These are phyloP conservation scores for Fusarium sp. DNA, from an alignment of 2,329 filamentous ascomycete species.

Conservation along the genomic window DNA sequence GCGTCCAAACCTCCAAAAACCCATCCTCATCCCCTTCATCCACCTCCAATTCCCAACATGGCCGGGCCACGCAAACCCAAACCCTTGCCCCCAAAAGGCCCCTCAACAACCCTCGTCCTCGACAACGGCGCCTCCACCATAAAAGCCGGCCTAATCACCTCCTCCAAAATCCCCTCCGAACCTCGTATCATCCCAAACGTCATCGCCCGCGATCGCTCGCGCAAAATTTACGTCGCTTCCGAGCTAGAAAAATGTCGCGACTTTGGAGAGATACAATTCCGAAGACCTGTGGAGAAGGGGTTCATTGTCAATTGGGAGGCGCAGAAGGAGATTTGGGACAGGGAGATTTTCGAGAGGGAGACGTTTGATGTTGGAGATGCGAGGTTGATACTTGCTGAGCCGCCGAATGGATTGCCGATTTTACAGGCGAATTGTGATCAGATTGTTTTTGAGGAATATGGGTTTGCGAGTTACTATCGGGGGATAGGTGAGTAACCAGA, in stretches of 20 bases:
- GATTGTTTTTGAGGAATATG: slow-evolving; percentile 97
- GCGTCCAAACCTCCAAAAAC: slow-evolving; percentile 17
- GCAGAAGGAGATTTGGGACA: slow-evolving; percentile 95
- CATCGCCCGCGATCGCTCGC: slow-evolving; percentile 84
- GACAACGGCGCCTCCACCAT: slow-evolving; percentile 94
- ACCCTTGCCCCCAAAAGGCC: slow-evolving; percentile 63
- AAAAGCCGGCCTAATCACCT: slow-evolving; percentile 83
- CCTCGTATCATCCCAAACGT: slow-evolving; percentile 88
- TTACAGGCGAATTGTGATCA: slow-evolving; percentile 94
- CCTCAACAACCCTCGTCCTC: slow-evolving; percentile 80
- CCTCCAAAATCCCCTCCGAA: slow-evolving; percentile 59
- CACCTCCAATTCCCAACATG: slow-evolving; percentile 49
- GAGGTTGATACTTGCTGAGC: slow-evolving; percentile 86
- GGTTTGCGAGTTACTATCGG: slow-evolving; percentile 87
- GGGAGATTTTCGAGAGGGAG: slow-evolving; percentile 82
- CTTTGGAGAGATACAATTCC: slow-evolving; percentile 88
- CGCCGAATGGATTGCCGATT: slow-evolving; percentile 82
- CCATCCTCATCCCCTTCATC: slow-evolving; percentile 1
- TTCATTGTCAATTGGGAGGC: slow-evolving; percentile 98
- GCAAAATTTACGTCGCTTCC: slow-evolving; percentile 81
- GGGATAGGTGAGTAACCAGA: slow-evolving; percentile 68
- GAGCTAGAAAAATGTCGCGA: slow-evolving; percentile 85
- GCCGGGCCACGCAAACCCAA: slow-evolving; percentile 66
- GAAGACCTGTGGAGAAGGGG: slow-evolving; percentile 92
- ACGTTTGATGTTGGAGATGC: slow-evolving; percentile 78